These are phyloP conservation scores for Hebeloma cylindrosporum DNA, from an alignment of 768 basidiomycete species.

Conservation along the genomic window DNA sequence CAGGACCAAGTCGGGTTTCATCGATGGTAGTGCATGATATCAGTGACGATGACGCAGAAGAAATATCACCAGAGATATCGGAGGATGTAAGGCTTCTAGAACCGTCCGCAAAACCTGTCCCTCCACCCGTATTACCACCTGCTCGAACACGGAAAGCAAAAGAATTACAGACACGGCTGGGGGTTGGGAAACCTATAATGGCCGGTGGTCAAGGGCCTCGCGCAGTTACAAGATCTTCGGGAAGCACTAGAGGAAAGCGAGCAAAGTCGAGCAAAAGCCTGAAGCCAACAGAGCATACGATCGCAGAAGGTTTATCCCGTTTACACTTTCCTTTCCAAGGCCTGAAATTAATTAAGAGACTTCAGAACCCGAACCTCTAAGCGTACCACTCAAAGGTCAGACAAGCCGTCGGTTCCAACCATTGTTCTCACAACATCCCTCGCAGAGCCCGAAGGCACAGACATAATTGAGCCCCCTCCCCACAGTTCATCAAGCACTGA, in stretches of 20 bases:
- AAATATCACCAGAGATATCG: conserved; percentile 23
- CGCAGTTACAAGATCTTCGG: conserved; percentile 58
- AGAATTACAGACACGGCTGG: conserved; percentile 66
- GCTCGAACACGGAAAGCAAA: conserved; percentile 66
- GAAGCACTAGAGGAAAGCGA: conserved; percentile 42
- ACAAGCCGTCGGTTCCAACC: too few species aligned
- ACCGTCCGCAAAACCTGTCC: conserved; percentile 18
- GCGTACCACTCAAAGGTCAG: too few species aligned
- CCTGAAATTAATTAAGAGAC: conserved; percentile 6
- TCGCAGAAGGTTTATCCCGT: conserved; percentile 51
- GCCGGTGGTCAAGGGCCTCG: conserved; percentile 71
- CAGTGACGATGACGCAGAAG: conserved; percentile 46
- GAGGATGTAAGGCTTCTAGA: too few species aligned
- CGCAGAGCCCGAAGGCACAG: not conserved
- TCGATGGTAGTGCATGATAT: conserved; percentile 51
- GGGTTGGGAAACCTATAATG: conserved; percentile 66
- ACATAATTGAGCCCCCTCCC: not conserved
- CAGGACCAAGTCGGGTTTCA: conserved; percentile 40
- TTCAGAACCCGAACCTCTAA: conserved; percentile 24
- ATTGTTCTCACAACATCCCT: not conserved
- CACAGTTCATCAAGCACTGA: not conserved
- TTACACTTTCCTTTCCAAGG: conserved; percentile 1
- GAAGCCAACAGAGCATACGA: conserved; percentile 55
- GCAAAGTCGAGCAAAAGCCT: conserved; percentile 49
- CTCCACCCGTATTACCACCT: conserved; percentile 23